Conservation (phyloP, 441 rosid genomes). For the Jatropha multifida region DNA sequence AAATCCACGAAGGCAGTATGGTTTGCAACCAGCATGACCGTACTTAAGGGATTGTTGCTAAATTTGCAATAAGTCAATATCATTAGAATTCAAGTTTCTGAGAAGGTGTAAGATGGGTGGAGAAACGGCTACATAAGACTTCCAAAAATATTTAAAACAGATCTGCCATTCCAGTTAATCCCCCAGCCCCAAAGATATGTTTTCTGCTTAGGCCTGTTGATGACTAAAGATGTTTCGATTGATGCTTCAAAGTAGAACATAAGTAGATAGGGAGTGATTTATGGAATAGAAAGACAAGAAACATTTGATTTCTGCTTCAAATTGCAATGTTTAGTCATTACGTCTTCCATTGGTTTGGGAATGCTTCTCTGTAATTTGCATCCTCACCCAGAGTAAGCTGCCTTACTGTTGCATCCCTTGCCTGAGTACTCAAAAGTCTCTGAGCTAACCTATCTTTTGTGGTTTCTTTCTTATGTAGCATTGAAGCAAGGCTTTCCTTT, state of each 20-base stretch:
- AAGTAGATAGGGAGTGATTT: too few species aligned
- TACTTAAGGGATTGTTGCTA: too few species aligned
- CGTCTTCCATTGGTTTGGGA: conserved; percentile 83
- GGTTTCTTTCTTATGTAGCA: conserved; percentile 63
- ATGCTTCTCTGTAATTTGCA: conserved; percentile 60
- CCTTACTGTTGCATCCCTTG: conserved; percentile 45
- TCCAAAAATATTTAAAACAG: too few species aligned
- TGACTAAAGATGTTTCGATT: neutral
- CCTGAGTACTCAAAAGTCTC: conserved; percentile 49
- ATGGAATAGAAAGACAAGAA: neutral
- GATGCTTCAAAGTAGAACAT: too few species aligned
- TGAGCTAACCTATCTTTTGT: conserved; percentile 61
- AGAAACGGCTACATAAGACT: too few species aligned
- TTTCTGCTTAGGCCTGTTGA: neutral
- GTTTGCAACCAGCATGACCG: too few species aligned
- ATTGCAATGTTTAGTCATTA: neutral
- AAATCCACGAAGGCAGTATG: too few species aligned
- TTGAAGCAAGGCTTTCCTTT: conserved; percentile 60
- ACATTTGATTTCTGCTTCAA: neutral
- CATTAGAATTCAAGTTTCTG: too few species aligned
- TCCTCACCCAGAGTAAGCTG: conserved; percentile 59
- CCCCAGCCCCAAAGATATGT: too few species aligned
- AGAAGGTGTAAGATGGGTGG: too few species aligned
- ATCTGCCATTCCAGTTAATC: too few species aligned
- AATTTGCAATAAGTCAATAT: too few species aligned